Evolutionary conservation across 371 early-diverging fungal species (phyloP), one percentile per base, ranked within the genome.

Genomic region (Gilbertella persicaria): DNA sequence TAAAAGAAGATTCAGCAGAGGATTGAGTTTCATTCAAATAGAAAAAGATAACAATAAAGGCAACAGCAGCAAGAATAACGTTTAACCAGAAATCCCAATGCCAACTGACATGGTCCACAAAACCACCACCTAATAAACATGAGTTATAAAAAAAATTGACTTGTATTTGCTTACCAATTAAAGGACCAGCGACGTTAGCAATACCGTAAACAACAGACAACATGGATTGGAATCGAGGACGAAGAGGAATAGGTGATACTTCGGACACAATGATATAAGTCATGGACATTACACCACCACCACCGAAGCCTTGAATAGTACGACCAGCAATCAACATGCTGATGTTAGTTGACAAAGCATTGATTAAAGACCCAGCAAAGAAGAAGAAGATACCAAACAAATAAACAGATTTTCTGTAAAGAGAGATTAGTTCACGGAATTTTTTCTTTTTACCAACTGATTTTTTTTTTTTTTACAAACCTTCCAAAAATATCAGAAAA

Each of bases 231-330:
- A 85, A 88, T 8, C 82, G 77, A 26, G 84, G 86, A 0, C 92
- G 80, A 20, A 91, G 80, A 10, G 77, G 64, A 14, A 88, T 37
- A 9, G 89, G 71, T 0, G 66, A 60, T 24, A 94, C 67, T 48
- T 95, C 96, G 2, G 92, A 80, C 42, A 94, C 84, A 50, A 92
- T 85, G 50, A 94, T 88, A 48, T 88, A 78, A 16, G 81, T 78
- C 68, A 85, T 67, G 10, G 85, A 73, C 55, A 86, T 74, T 20
- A 91, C 65, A 17, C 87, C 82, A 14, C 85, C 90, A 45, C 86
- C 88, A 30, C 89, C 91, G 21, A 87, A 65, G 5, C 91, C 90
- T 57, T 88, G 80, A n/a, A 90, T 64, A 0, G 80, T 80, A 16
- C 90, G 83, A 25, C 86, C 85, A 17, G 82, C 75, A 44, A 90